These are phyloP conservation scores for Paramecium pentaurelia DNA, from an alignment of 73 alveolate genomes.

Conservation along the genomic window DNA sequence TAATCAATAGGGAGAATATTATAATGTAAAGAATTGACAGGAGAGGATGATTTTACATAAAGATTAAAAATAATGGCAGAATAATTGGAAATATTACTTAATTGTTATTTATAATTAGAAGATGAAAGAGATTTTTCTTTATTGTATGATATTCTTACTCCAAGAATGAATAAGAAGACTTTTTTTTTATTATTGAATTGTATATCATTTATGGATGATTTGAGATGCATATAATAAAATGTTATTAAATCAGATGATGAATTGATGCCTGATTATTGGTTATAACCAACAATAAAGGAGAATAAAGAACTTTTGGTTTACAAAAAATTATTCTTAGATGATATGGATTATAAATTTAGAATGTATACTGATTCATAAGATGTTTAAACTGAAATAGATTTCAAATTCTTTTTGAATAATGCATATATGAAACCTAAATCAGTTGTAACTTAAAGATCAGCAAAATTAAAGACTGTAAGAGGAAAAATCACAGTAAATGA, in stretches of 20 bases:
- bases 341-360: neutral
- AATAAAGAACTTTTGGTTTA: neutral
- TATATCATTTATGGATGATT: neutral
- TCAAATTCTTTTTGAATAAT: neutral
- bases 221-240: neutral
- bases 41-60: neutral
- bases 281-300: neutral
- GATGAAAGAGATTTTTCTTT: neutral
- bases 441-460: neutral
- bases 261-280: neutral
- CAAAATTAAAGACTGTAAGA: neutral
- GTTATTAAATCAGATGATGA: neutral
- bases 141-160: neutral
- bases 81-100: neutral
- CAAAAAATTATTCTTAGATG: neutral
- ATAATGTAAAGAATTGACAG: neutral
- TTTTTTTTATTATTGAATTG: neutral
- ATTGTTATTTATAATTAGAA: neutral
- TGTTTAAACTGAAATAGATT: neutral
- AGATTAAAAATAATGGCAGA: neutral
- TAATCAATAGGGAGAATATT: neutral
- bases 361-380: neutral
- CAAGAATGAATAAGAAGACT: neutral
- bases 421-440: neutral
- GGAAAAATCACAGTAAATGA: neutral